Conservation (phyloP, 768 basidiomycete species). For the Aureoboletus auriporus region DNA sequence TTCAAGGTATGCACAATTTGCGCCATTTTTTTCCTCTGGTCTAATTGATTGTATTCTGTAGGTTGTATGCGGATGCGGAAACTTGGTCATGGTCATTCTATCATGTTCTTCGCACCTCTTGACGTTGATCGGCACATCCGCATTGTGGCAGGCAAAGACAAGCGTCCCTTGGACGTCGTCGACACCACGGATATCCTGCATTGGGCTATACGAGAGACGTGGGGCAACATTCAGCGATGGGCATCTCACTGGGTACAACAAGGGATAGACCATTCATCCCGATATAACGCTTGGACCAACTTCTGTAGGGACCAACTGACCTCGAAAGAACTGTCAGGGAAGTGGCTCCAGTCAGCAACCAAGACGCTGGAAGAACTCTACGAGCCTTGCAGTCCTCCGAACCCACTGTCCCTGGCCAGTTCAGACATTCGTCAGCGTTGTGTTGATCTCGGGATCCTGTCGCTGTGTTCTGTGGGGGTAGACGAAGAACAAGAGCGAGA, state of each 20-base stretch:
- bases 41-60: neutral
- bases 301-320: neutral
- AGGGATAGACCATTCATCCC: constrained; percentile 6
- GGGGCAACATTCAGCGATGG: constrained; percentile 26
- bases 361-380: constrained; percentile 34
- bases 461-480: too few species aligned
- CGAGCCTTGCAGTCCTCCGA: neutral
- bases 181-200: constrained; percentile 34
- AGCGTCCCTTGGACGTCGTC: neutral
- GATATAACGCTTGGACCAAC: constrained; percentile 9
- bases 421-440: too few species aligned
- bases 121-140: neutral
- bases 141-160: neutral
- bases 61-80: neutral
- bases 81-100: neutral
- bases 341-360: constrained; percentile 37
- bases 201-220: constrained; percentile 29
- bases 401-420: constrained; percentile 15
- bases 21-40: neutral
- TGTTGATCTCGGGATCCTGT: too few species aligned
- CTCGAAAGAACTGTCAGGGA: neutral
- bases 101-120: neutral
- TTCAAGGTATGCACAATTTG: constrained; percentile 31
- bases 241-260: constrained; percentile 40
- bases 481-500: too few species aligned